Evolutionary conservation across 202 grass and related monocot genomes (phyloP).

Genomic region (Bolboschoenoplectus hybrid): DNA sequence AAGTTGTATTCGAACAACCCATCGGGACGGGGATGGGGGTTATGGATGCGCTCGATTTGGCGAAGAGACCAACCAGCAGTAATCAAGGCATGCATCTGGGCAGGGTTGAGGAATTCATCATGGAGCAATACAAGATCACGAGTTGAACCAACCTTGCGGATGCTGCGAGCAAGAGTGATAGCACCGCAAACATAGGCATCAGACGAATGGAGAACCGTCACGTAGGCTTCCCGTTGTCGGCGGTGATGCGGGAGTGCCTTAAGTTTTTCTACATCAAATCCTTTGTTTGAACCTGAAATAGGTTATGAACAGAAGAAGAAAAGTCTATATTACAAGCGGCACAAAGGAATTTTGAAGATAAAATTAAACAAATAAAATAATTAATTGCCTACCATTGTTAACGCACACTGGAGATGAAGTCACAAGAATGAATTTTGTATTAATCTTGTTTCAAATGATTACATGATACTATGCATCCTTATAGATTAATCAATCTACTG

Average conservation of each 20-base stretch:
- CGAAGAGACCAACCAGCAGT: constrained; percentile 70
- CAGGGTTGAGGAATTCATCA: constrained; percentile 58
- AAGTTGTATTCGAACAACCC: constrained; percentile 96
- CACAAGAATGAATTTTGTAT: too few relatives aligned
- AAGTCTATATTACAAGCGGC: neutral
- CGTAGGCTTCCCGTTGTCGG: constrained; percentile 74
- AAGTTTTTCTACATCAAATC: constrained; percentile 37
- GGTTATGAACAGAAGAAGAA: constrained; percentile 10
- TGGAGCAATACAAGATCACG: constrained; percentile 83
- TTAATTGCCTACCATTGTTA: too few relatives aligned
- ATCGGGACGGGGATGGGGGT: constrained; percentile 61
- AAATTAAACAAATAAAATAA: constrained; percentile 2
- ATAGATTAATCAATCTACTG: too few relatives aligned
- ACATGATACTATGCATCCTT: too few relatives aligned
- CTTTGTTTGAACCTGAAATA: constrained; percentile 63
- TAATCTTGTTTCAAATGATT: too few relatives aligned
- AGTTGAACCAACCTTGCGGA: constrained; percentile 62
- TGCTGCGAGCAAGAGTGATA: constrained; percentile 82
- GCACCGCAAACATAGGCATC: constrained; percentile 89
- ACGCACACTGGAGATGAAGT: too few relatives aligned
- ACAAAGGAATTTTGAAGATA: neutral
- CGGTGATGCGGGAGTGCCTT: neutral
- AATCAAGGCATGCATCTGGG: constrained; percentile 61
- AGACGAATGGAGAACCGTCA: constrained; percentile 86
- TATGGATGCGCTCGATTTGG: constrained; percentile 78